Conservation (phyloP, 1,139 yeast genomes). For the Pichia sp. region DNA sequence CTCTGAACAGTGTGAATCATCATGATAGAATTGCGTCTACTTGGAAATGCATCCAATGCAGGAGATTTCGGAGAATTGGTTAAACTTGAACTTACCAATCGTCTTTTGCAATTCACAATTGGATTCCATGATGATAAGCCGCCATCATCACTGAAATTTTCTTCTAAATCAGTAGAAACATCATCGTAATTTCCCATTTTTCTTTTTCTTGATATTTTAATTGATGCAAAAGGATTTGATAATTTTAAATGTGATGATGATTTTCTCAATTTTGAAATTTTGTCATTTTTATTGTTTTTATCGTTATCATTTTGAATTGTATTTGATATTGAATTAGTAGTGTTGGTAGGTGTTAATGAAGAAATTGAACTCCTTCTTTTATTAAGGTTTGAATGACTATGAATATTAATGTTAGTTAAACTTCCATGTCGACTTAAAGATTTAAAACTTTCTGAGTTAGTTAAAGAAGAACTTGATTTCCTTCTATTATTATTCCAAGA, state of each 20-base stretch:
- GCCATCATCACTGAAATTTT: conserved; percentile 14
- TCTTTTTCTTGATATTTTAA: conserved; percentile 7
- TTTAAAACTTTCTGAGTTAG: conserved; percentile 10
- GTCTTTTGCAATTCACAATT: conserved; percentile 16
- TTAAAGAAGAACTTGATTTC: conserved; percentile 14
- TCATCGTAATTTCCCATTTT: conserved; percentile 9
- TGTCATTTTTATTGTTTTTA: neutral
- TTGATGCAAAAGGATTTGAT: conserved; percentile 4
- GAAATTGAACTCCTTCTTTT: conserved; percentile 3
- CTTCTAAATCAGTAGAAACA: conserved; percentile 13
- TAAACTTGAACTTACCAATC: conserved; percentile 20
- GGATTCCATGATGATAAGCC: conserved; percentile 7
- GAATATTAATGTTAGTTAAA: too few species aligned
- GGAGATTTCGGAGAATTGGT: conserved; percentile 20
- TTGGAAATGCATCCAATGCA: conserved; percentile 16
- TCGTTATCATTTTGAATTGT: neutral
- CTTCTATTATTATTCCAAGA: conserved; percentile 28
- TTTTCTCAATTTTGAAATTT: neutral
- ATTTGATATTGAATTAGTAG: conserved; percentile 1
- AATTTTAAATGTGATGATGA: neutral
- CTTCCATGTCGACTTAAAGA: conserved; percentile 11
- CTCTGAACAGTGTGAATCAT: conserved; percentile 16
- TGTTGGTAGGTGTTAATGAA: conserved; percentile 7
- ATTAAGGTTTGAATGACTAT: too few species aligned
- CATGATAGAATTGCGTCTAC: conserved; percentile 19